Conservation (phyloP, 805 yeast genomes). For the Yarrowia deformans region DNA sequence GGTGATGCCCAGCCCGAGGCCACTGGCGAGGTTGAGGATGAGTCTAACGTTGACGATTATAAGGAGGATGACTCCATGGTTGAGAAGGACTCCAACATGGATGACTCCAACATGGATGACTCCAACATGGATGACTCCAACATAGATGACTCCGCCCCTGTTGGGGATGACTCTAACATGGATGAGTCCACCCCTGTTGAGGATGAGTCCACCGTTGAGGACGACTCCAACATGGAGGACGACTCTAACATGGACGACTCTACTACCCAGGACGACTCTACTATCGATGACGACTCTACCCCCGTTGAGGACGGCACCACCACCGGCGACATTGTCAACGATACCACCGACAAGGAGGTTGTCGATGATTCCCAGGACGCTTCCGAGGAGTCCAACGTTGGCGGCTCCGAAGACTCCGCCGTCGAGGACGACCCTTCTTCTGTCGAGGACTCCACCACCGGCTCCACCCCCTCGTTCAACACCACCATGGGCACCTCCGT, state of each 20-base stretch:
- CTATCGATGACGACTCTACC: too few species aligned
- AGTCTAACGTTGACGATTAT: not conserved
- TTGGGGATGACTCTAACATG: not conserved
- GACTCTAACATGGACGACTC: not conserved
- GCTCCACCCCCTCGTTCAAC: not conserved
- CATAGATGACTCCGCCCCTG: not conserved
- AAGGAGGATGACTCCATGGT: not conserved
- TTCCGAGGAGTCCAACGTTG: not conserved
- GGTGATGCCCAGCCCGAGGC: constrained; percentile 10
- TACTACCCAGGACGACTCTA: not conserved
- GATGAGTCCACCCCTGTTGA: constrained; percentile 8
- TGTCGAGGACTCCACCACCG: not conserved
- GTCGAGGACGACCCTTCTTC: not conserved
- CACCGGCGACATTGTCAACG: not conserved
- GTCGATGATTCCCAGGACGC: not conserved
- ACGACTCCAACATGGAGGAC: not conserved
- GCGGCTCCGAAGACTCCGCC: not conserved
- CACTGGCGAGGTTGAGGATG: not conserved
- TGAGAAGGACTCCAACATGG: not conserved
- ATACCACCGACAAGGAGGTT: constrained; percentile 5
- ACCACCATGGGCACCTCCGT: not conserved
- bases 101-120: not conserved
- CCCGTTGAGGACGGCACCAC: not conserved
- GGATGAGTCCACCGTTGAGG: not conserved
- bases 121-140: not conserved